Base-by-base conservation (phyloP, 1,284 basidiomycete species). In the Ustilago curta region DNA sequence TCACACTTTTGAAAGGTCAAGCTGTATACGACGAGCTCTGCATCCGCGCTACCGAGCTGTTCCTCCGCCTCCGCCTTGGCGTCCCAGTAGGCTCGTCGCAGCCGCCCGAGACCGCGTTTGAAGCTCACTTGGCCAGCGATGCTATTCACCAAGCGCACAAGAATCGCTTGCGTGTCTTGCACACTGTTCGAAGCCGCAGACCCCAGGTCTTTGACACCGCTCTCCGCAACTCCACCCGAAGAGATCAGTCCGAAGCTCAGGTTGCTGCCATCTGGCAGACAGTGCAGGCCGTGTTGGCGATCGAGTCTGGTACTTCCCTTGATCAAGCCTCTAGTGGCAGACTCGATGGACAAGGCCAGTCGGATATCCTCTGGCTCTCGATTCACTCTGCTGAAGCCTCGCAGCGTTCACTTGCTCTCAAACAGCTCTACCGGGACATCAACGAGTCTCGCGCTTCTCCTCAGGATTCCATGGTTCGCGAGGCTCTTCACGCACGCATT, bases 301-400 rank as follows among this genome's bases (percentile, higher is more conserved):
- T 71, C 50, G 69, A 80, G 42, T 76, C 74, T 11, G 70, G 74
- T 25, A 59, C 68, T 27, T 47, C 56, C 3, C 62, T 77, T 25
- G 67, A 59, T 3, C 55, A 66, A 23, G 60, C 69, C 27, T 61
- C 63, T 4, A 32, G 8, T 23, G 62, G 69, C 49, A 43, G 45
- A 4, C 40, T 60, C 52, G 54, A 56, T 39, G 56, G 42, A 5
- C 43, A 73, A 32, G 65, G 63, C n/a, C 42, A 58, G 39, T 40
- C 65, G 5, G 65, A 72, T 29, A 66, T 78, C 11, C 60, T 80
- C 18, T 83, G 79, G 78, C 77, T 83, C 48, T 78, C 75, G 11
- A 70, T 83, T 39, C 78, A 83, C 56, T 71, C 73, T 23, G 63
- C 75, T 23, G 78, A 80, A 29, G 58, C 69, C 8, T 65, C 74